phyloP scores from a whole-genome alignment of 1,139 yeast genomes.

The Geotrichum australiense region DNA sequence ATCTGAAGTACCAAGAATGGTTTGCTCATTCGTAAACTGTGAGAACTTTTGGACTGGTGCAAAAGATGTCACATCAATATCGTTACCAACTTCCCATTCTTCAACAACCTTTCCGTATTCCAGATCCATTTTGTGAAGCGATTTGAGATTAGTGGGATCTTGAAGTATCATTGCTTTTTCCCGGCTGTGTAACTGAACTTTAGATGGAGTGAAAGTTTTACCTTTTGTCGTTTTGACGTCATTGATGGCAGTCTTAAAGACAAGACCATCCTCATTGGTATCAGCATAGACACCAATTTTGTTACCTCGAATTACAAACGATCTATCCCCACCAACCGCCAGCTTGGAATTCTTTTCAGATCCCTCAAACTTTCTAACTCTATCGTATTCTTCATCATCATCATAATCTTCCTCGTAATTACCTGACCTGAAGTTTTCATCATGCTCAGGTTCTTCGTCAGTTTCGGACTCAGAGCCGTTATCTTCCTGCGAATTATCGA shows the following conservation, averaged over 20 bases:
- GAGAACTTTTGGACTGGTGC: constrained; percentile 68
- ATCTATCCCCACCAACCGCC: constrained; percentile 61
- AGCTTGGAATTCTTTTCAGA: constrained; percentile 50
- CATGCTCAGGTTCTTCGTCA: constrained; percentile 23
- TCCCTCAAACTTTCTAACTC: constrained; percentile 31
- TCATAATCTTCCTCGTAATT: constrained; percentile 30
- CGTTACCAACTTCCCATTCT: constrained; percentile 56
- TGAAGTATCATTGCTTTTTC: constrained; percentile 66
- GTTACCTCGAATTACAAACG: constrained; percentile 74
- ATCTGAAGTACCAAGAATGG: constrained; percentile 61
- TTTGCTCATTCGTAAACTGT: constrained; percentile 65
- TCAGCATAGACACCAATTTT: constrained; percentile 74
- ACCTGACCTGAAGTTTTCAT: constrained; percentile 8
- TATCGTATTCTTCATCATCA: constrained; percentile 32
- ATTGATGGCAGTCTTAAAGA: constrained; percentile 61
- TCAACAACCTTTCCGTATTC: constrained; percentile 75
- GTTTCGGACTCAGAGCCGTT: constrained; percentile 29
- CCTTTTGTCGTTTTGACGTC: constrained; percentile 51
- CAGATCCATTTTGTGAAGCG: constrained; percentile 67
- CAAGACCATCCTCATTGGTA: constrained; percentile 45
- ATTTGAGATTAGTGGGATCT: constrained; percentile 40
- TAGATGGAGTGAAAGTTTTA: constrained; percentile 49
- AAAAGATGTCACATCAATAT: constrained; percentile 45
- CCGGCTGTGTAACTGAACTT: constrained; percentile 67
- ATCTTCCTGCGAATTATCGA: constrained; percentile 37